These are phyloP conservation scores for Sugiyamaella marilandica DNA, from an alignment of 805 yeast species.

Conservation along the genomic window DNA sequence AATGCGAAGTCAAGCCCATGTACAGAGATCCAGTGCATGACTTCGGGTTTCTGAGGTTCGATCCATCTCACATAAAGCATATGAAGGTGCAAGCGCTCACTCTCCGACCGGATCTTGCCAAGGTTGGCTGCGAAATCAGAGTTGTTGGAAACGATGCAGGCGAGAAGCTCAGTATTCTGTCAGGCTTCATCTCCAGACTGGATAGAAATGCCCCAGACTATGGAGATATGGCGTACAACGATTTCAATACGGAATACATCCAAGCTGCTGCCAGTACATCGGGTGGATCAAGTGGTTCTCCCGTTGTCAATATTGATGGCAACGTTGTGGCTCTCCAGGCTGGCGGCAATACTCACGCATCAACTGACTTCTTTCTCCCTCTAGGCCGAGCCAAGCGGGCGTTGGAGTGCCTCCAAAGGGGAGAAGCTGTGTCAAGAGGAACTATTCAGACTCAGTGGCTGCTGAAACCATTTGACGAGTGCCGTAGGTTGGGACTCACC, in stretches of 20 bases:
- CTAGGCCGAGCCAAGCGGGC: constrained; percentile 81
- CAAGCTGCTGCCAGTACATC: constrained; percentile 96
- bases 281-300: constrained; percentile 95
- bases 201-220: constrained; percentile 95
- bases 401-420: constrained; percentile 60
- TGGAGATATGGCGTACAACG: constrained; percentile 82
- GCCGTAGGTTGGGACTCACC: constrained; percentile 79
- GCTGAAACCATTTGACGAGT: constrained; percentile 82
- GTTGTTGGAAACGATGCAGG: constrained; percentile 97
- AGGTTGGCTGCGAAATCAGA: constrained; percentile 88
- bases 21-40: constrained; percentile 95
- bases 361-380: constrained; percentile 90
- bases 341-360: constrained; percentile 87
- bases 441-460: constrained; percentile 90
- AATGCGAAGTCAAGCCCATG: constrained; percentile 76
- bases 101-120: constrained; percentile 75
- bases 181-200: constrained; percentile 77
- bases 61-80: constrained; percentile 67
- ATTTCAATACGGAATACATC: constrained; percentile 88
- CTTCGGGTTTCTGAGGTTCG: constrained; percentile 80
- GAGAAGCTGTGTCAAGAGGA: constrained; percentile 69
- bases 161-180: constrained; percentile 80
- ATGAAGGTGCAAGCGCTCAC: constrained; percentile 64
- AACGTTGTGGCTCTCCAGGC: constrained; percentile 89
- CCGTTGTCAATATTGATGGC: constrained; percentile 88